phyloP scores from a whole-genome alignment of 768 basidiomycete genomes.

The Gloeophyllum trabeum region DNA sequence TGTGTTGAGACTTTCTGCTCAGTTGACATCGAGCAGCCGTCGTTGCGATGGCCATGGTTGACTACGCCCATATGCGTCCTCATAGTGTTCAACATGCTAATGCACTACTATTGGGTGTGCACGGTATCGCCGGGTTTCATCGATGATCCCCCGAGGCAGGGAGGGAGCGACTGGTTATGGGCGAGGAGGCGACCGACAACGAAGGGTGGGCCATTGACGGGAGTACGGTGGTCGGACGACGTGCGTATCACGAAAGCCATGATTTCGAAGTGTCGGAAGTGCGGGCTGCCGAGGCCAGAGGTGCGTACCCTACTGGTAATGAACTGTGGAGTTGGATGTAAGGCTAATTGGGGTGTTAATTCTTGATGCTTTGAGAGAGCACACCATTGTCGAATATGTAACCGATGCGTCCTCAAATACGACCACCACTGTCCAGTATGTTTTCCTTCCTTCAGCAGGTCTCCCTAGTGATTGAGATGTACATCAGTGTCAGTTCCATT shows the following conservation, averaged over 20 bases:
- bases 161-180: conserved; percentile 42
- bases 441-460: conserved; percentile 10
- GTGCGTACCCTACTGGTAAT: conserved; percentile 28
- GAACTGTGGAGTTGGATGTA: neutral
- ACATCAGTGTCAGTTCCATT: conserved; percentile 16
- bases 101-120: conserved; percentile 81
- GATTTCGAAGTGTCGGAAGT: conserved; percentile 56
- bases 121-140: conserved; percentile 74
- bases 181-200: conserved; percentile 26
- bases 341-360: conserved; percentile 4
- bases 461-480: neutral
- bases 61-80: conserved; percentile 61
- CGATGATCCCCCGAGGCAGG: conserved; percentile 36
- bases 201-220: conserved; percentile 20
- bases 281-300: conserved; percentile 64
- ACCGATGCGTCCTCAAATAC: conserved; percentile 80
- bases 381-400: conserved; percentile 90
- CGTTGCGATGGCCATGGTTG: conserved; percentile 45
- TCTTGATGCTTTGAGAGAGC: conserved; percentile 45
- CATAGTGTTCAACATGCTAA: conserved; percentile 63
- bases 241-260: conserved; percentile 42
- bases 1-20: conserved; percentile 2
- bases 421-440: conserved; percentile 88
- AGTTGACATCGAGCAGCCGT: conserved; percentile 77
- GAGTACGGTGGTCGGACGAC: conserved; percentile 39